Evolutionary conservation across 768 basidiomycete species (phyloP).

Genomic region (Mycena polygramma): DNA sequence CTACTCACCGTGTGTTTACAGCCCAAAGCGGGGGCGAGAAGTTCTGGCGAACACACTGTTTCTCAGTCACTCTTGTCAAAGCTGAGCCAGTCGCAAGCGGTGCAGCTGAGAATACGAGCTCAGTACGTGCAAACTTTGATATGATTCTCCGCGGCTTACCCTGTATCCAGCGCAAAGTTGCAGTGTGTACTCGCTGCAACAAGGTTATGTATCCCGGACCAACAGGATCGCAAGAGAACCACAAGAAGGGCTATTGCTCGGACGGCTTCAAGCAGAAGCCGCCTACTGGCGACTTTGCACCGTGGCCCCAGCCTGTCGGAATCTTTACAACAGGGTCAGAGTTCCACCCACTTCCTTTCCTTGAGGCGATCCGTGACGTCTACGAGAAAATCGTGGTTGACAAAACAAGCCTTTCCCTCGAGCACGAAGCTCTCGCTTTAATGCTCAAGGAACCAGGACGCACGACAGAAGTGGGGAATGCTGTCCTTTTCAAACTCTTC

Average conservation of each 20-base stretch:
- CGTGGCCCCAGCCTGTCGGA: slow-evolving; percentile 19
- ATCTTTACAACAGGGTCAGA: slow-evolving; percentile 13
- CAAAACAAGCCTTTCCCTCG: not conserved
- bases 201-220: slow-evolving; percentile 20
- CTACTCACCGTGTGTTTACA: not conserved
- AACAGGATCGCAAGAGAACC: not conserved
- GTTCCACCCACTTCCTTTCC: slow-evolving; percentile 14
- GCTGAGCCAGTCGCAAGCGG: not conserved
- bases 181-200: slow-evolving; percentile 4
- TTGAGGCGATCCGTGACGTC: not conserved
- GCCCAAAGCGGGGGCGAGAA: not conserved
- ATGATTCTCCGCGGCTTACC: not conserved
- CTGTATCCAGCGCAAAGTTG: not conserved
- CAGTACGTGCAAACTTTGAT: not conserved
- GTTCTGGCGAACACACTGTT: slow-evolving; percentile 13
- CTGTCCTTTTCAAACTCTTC: slow-evolving; percentile 17
- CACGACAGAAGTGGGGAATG: not conserved
- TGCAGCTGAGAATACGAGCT: not conserved
- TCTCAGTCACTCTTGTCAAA: not conserved
- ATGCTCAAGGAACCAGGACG: too few species aligned
- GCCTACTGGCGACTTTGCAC: not conserved
- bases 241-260: slow-evolving; percentile 19
- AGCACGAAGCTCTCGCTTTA: slow-evolving; percentile 10
- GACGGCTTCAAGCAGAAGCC: slow-evolving; percentile 22
- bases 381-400: slow-evolving; percentile 10